These are phyloP conservation scores for Ambrosiella cleistominuta DNA, from an alignment of 2,329 filamentous ascomycete species.

Conservation along the genomic window DNA sequence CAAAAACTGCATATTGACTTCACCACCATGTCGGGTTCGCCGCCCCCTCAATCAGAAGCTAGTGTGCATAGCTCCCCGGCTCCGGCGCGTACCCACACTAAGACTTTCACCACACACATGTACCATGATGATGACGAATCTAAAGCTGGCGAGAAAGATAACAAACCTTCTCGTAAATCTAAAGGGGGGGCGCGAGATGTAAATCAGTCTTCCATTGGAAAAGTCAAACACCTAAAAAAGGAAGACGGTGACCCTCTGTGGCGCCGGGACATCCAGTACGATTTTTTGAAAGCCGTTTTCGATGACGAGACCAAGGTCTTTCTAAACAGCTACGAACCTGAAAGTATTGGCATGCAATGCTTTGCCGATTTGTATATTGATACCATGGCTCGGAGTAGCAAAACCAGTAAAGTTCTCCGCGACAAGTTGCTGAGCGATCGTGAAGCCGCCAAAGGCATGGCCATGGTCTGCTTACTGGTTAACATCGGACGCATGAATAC, in stretches of 20 bases:
- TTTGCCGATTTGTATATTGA: constrained; percentile 98
- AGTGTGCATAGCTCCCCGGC: constrained; percentile 31
- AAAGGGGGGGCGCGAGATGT: constrained; percentile 19
- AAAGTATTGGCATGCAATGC: constrained; percentile 42
- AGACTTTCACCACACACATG: constrained; percentile 30
- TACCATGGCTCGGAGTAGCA: constrained; percentile 95
- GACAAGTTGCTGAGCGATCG: constrained; percentile 90
- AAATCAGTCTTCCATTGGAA: constrained; percentile 33
- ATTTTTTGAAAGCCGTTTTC: constrained; percentile 67
- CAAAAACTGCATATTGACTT: background rate
- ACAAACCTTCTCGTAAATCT: constrained; percentile 19
- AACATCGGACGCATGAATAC: constrained; percentile 99
- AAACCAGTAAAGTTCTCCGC: constrained; percentile 95
- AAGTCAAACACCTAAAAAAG: constrained; percentile 74
- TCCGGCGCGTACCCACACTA: constrained; percentile 20
- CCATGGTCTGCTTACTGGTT: constrained; percentile 94
- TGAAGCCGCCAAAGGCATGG: constrained; percentile 90
- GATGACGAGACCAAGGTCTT: constrained; percentile 61
- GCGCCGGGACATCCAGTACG: constrained; percentile 76
- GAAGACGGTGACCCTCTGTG: constrained; percentile 76
- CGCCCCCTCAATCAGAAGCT: constrained; percentile 26
- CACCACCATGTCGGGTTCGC: constrained; percentile 15
- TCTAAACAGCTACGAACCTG: constrained; percentile 69
- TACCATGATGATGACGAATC: constrained; percentile 31
- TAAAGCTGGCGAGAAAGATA: constrained; percentile 23